A percentile compares a stretch with the other conserved stretches of the same genome.
Conservation (phyloP, 768 basidiomycete species). For the Macrolepiota dolichaula region DNA sequence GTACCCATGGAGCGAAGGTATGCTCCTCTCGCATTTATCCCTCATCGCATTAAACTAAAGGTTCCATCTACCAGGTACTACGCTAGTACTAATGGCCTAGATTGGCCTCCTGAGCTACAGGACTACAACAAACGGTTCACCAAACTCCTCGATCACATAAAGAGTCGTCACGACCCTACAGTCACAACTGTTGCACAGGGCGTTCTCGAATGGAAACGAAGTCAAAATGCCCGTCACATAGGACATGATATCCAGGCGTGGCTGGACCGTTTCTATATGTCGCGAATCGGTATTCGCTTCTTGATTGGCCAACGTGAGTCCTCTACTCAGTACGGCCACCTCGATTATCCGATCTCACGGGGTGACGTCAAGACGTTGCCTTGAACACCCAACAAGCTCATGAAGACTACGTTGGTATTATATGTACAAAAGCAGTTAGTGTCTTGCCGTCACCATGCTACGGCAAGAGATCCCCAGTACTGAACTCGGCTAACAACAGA, state of each 20-base stretch:
- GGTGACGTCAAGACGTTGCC: conserved; percentile 67
- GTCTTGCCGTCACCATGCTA: not conserved
- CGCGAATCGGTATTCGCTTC: conserved; percentile 93
- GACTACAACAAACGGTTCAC: conserved; percentile 95
- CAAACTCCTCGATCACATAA: conserved; percentile 81
- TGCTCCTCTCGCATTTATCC: conserved; percentile 18
- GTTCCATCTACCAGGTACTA: conserved; percentile 62
- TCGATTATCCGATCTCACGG: not conserved
- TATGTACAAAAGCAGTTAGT: conserved; percentile 85
- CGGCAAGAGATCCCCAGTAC: not conserved
- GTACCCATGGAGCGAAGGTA: conserved; percentile 86
- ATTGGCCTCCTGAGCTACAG: conserved; percentile 90
- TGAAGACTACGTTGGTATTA: conserved; percentile 93
- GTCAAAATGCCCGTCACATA: conserved; percentile 64
- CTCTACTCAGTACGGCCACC: not conserved
- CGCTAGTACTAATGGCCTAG: conserved; percentile 63
- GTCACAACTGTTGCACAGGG: conserved; percentile 97
- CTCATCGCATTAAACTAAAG: conserved; percentile 3
- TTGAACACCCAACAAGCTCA: conserved; percentile 91
- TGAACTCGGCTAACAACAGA: conserved; percentile 37
- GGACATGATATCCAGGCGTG: conserved; percentile 90
- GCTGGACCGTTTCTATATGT: conserved; percentile 97
- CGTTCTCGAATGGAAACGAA: conserved; percentile 92
- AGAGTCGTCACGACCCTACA: conserved; percentile 93
- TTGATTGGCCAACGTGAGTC: conserved; percentile 90